These are phyloP conservation scores for Selenicereus undatus DNA, from an alignment of 148 eudicot species.

Conservation along the genomic window DNA sequence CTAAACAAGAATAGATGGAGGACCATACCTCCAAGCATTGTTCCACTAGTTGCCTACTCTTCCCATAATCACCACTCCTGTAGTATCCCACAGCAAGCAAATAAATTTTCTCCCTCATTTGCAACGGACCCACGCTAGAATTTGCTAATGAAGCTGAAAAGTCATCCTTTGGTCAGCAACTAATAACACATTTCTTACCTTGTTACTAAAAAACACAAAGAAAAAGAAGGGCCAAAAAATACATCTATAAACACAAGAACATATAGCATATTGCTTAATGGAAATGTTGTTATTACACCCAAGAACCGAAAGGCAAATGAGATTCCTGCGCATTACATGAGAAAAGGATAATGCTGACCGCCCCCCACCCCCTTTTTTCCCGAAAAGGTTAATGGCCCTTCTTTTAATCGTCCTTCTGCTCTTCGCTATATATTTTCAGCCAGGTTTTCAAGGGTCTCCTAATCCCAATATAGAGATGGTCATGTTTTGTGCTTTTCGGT, in stretches of 20 bases:
- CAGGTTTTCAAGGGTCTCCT: no score
- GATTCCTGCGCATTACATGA: neutral
- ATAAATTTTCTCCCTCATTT: constrained; percentile 70
- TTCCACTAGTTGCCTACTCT: constrained; percentile 65
- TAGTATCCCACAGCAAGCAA: constrained; percentile 83
- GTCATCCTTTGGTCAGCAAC: constrained; percentile 8
- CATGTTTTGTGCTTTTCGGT: no score
- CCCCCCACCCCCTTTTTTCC: no score
- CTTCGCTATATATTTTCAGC: neutral
- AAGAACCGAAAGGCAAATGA: neutral
- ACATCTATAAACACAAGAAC: neutral
- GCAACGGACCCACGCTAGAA: constrained; percentile 50
- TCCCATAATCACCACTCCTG: constrained; percentile 67
- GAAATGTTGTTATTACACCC: neutral
- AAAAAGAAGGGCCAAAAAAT: neutral
- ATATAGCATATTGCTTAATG: neutral
- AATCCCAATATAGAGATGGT: no score
- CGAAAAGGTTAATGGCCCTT: no score
- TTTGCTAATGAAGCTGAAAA: constrained; percentile 71
- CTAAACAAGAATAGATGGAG: neutral
- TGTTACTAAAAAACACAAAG: neutral
- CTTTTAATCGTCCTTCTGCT: neutral
- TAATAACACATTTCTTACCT: neutral
- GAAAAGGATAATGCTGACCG: neutral
- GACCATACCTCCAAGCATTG: constrained; percentile 71